A percentile compares a stretch with the other conserved stretches of the same genome.
These are phyloP conservation scores for Spinellus fusiger DNA, from an alignment of 192 early-diverging fungal species.

Conservation along the genomic window DNA sequence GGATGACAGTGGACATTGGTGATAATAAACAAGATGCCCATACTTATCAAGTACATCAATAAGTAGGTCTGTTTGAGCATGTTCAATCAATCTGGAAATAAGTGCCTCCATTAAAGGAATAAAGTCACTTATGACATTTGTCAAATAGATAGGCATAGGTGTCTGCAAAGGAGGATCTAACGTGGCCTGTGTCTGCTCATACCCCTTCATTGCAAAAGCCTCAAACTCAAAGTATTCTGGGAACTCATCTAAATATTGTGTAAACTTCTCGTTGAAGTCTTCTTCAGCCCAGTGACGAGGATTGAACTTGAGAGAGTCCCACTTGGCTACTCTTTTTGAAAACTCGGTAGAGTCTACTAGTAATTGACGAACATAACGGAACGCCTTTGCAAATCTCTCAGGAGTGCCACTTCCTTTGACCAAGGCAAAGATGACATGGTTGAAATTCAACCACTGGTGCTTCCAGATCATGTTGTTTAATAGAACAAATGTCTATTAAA, in stretches of 20 bases:
- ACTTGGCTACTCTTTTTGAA: slow-evolving; percentile 50
- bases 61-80: slow-evolving; percentile 51
- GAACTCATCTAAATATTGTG: slow-evolving; percentile 53
- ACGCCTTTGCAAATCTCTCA: slow-evolving; percentile 41
- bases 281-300: slow-evolving; percentile 69
- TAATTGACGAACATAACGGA: slow-evolving; percentile 45
- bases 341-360: slow-evolving; percentile 49
- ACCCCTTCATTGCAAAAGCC: slow-evolving; percentile 44
- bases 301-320: slow-evolving; percentile 57
- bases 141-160: slow-evolving; percentile 65
- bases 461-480: slow-evolving; percentile 70
- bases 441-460: slow-evolving; percentile 58
- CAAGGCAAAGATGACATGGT: slow-evolving; percentile 66
- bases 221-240: slow-evolving; percentile 76
- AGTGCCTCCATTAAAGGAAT: slow-evolving; percentile 60
- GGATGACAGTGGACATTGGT: slow-evolving; percentile 63
- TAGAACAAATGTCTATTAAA: slow-evolving; percentile 23
- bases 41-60: slow-evolving; percentile 55
- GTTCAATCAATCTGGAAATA: slow-evolving; percentile 63
- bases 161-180: slow-evolving; percentile 55
- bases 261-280: slow-evolving; percentile 57
- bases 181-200: slow-evolving; percentile 26
- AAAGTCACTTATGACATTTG: slow-evolving; percentile 60
- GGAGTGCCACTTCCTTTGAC: slow-evolving; percentile 50
- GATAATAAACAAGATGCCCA: slow-evolving; percentile 56